phyloP scores from a whole-genome alignment of 2,329 filamentous ascomycete species.

The Dothiorella sarmentorum region DNA sequence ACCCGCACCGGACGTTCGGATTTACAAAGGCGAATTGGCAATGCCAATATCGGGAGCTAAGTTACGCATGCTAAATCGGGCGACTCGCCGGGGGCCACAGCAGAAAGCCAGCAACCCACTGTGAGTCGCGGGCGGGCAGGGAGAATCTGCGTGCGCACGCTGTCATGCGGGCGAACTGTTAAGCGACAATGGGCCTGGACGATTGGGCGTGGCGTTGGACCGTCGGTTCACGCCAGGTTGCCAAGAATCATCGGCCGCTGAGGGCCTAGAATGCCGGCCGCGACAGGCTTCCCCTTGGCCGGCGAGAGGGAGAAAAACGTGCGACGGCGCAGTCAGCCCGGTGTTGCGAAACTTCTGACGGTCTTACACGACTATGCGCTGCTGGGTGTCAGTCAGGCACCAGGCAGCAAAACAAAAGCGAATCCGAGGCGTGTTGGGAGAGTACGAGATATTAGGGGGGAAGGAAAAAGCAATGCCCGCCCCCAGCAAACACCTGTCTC shows the following conservation, averaged over 20 bases:
- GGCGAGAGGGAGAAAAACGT: background rate
- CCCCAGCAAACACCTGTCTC: background rate
- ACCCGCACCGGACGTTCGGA: background rate
- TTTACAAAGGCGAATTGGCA: background rate
- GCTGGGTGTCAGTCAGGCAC: conserved; percentile 6
- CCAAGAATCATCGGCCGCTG: conserved; percentile 8
- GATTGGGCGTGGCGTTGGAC: background rate
- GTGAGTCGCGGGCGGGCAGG: background rate
- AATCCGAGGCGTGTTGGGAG: background rate
- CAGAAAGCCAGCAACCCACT: background rate
- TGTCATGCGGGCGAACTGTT: conserved; percentile 1
- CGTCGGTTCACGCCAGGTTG: background rate
- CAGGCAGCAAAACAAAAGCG: conserved; percentile 1
- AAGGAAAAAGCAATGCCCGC: conserved; percentile 6
- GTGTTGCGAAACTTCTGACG: conserved; percentile 7
- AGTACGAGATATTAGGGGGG: too few relatives aligned
- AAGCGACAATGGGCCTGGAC: background rate
- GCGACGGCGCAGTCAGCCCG: conserved; percentile 11
- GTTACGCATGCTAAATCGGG: background rate
- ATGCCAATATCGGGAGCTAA: background rate
- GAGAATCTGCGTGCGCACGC: background rate
- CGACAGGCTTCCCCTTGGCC: background rate
- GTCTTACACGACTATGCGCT: background rate
- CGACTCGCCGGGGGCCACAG: background rate
- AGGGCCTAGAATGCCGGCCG: background rate